Percentiles rank a stretch among this genome's conserved stretches.
Conservation (phyloP, 345 rosid species). For the Passiflora organensis region DNA sequence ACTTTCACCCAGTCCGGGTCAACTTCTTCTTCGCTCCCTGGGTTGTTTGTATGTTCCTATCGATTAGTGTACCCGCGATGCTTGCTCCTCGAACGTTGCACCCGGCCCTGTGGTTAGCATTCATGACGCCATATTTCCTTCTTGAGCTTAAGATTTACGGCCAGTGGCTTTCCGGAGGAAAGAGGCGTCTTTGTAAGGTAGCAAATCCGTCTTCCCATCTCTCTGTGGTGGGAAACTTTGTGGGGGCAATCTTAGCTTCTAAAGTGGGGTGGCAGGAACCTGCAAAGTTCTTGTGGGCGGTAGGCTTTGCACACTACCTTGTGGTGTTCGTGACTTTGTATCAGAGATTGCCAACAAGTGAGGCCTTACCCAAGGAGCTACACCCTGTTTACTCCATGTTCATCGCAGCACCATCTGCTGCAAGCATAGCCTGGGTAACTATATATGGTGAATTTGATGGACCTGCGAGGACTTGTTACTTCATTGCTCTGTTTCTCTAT, state of each 20-base stretch:
- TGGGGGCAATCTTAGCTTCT: conserved; percentile 83
- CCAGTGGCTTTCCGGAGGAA: conserved; percentile 94
- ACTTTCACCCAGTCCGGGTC: conserved; percentile 79
- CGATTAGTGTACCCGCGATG: conserved; percentile 57
- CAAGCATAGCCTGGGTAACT: conserved; percentile 84
- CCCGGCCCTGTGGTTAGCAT: conserved; percentile 68
- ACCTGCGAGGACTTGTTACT: conserved; percentile 69
- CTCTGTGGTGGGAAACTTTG: conserved; percentile 89
- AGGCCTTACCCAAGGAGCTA: conserved; percentile 84
- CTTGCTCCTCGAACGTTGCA: conserved; percentile 43
- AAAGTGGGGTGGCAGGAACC: conserved; percentile 82
- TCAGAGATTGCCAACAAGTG: conserved; percentile 87
- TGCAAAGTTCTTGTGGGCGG: conserved; percentile 88
- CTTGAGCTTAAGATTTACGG: conserved; percentile 95
- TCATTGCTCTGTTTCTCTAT: conserved; percentile 82
- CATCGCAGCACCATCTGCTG: conserved; percentile 95
- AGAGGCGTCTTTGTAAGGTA: conserved; percentile 86
- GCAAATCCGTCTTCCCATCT: conserved; percentile 94
- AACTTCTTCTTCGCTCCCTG: conserved; percentile 96
- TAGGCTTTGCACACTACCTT: conserved; percentile 90
- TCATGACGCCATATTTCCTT: conserved; percentile 77
- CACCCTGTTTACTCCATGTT: conserved; percentile 98
- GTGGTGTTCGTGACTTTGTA: conserved; percentile 85
- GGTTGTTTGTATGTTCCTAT: conserved; percentile 94
- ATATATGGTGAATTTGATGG: conserved; percentile 85